Percentiles rank a stretch among this genome's conserved stretches.
These are phyloP conservation scores for Coriolopsis trogii DNA, from an alignment of 1,284 basidiomycete species.

Conservation along the genomic window DNA sequence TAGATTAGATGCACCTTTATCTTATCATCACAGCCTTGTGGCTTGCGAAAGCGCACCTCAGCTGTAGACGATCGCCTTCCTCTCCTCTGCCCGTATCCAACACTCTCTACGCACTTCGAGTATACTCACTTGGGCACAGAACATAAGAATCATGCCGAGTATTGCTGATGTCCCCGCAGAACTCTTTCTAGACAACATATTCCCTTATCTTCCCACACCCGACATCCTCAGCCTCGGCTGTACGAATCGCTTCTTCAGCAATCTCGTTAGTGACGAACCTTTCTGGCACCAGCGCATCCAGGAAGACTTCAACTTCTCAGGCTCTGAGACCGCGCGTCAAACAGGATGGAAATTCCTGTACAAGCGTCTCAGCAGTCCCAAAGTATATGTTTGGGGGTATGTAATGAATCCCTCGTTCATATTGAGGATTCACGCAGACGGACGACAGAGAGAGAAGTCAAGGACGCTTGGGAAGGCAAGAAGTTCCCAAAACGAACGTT, in stretches of 20 bases:
- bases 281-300: constrained; percentile 78
- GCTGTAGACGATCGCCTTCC: no score
- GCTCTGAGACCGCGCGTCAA: constrained; percentile 66
- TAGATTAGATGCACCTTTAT: constrained; percentile 10
- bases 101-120: neutral
- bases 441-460: constrained; percentile 54
- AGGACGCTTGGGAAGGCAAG: constrained; percentile 59
- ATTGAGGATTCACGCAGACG: neutral
- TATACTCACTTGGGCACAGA: neutral
- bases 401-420: constrained; percentile 21
- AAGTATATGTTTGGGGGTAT: constrained; percentile 83
- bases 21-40: neutral
- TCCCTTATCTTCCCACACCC: constrained; percentile 60
- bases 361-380: constrained; percentile 60
- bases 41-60: no score
- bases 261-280: constrained; percentile 70
- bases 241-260: constrained; percentile 60
- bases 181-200: constrained; percentile 71
- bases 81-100: no score
- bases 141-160: neutral
- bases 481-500: constrained; percentile 39
- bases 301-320: constrained; percentile 80
- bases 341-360: constrained; percentile 84
- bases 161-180: constrained; percentile 68
- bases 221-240: constrained; percentile 62